These are phyloP conservation scores for Aspergillus persii DNA, from an alignment of 2,329 filamentous ascomycete genomes.

Conservation along the genomic window DNA sequence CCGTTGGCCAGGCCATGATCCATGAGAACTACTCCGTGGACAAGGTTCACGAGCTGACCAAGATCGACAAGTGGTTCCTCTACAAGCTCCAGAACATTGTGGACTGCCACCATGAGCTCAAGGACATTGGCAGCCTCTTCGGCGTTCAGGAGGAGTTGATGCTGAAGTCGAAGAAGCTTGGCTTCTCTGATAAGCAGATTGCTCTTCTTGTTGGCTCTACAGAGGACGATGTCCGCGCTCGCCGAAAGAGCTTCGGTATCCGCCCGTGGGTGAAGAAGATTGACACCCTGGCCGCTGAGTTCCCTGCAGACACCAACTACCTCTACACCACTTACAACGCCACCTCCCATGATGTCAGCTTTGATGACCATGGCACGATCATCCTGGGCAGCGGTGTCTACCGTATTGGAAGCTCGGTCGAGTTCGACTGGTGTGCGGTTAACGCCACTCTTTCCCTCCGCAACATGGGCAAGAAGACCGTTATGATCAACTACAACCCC, in stretches of 20 bases:
- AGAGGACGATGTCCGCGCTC: slow-evolving; percentile 85
- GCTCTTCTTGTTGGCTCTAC: slow-evolving; percentile 78
- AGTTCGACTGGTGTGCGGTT: slow-evolving; percentile 98
- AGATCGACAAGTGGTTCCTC: slow-evolving; percentile 99
- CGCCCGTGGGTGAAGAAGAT: slow-evolving; percentile 98
- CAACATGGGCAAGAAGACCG: slow-evolving; percentile 89
- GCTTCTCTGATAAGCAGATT: slow-evolving; percentile 97
- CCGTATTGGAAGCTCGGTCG: slow-evolving; percentile 93
- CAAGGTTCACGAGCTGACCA: slow-evolving; percentile 85
- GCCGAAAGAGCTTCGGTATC: slow-evolving; percentile 82
- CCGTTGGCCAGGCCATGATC: slow-evolving; percentile 95
- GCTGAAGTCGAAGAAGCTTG: slow-evolving; percentile 91
- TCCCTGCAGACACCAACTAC: slow-evolving; percentile 93
- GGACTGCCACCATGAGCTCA: slow-evolving; percentile 80
- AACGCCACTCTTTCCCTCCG: slow-evolving; percentile 81
- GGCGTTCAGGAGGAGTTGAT: slow-evolving; percentile 86
- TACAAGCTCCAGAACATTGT: slow-evolving; percentile 98
- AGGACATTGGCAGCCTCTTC: slow-evolving; percentile 77
- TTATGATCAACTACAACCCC: slow-evolving; percentile 94
- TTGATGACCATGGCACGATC: slow-evolving; percentile 86
- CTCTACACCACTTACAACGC: slow-evolving; percentile 98
- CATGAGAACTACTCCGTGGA: slow-evolving; percentile 96
- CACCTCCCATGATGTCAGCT: slow-evolving; percentile 85
- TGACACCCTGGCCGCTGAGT: slow-evolving; percentile 94
- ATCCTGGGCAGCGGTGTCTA: slow-evolving; percentile 95